A percentile compares a stretch with the other conserved stretches of the same genome.
Evolutionary conservation across 169 alveolate genomes (phyloP).

Genomic region (Besnoitia besnoiti): DNA sequence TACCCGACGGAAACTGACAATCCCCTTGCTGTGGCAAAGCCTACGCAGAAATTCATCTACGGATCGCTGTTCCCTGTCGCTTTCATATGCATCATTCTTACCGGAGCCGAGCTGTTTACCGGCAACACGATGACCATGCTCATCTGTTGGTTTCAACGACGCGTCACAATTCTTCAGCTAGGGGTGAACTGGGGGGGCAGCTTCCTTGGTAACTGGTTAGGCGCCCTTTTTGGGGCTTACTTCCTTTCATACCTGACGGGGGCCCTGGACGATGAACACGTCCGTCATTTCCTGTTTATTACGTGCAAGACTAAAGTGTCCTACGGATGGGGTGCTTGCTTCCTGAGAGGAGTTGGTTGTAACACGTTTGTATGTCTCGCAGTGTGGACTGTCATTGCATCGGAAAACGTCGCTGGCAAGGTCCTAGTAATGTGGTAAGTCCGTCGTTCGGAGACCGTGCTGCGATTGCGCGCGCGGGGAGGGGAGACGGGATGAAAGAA

Average conservation of each 20-base stretch:
- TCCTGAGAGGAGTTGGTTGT: constrained; percentile 54
- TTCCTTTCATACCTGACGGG: constrained; percentile 57
- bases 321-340: constrained; percentile 24
- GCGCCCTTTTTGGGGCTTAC: constrained; percentile 42
- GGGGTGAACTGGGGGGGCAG: constrained; percentile 54
- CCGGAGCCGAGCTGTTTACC: constrained; percentile 66
- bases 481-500: too few species aligned
- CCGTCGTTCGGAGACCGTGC: too few species aligned
- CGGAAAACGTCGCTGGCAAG: constrained; percentile 58
- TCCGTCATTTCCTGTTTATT: constrained; percentile 2
- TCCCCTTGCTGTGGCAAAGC: constrained; percentile 45
- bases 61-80: constrained; percentile 53
- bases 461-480: too few species aligned
- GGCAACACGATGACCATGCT: constrained; percentile 68
- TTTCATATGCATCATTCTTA: constrained; percentile 49
- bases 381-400: constrained; percentile 53
- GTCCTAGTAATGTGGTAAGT: constrained; percentile 45
- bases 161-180: constrained; percentile 39
- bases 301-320: neutral
- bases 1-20: constrained; percentile 31
- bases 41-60: constrained; percentile 37
- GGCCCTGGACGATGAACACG: constrained; percentile 18
- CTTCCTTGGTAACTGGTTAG: constrained; percentile 45
- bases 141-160: constrained; percentile 16
- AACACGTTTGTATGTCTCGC: constrained; percentile 56